These are phyloP conservation scores for Amanita inopinata DNA, from an alignment of 768 basidiomycete species.

Conservation along the genomic window DNA sequence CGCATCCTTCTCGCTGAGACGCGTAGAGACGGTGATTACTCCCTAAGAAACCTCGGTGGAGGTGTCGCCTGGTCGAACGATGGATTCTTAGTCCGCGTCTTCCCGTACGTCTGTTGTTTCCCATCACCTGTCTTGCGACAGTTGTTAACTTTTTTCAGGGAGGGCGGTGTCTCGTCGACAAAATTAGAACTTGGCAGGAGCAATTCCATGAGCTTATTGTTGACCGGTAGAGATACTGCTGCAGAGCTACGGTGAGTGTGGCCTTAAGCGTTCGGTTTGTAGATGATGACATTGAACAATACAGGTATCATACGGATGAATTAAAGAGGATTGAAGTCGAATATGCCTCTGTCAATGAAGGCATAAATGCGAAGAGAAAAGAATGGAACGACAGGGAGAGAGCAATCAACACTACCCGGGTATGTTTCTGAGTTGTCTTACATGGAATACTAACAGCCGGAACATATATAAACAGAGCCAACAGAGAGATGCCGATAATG, in stretches of 20 bases:
- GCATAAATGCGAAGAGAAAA: slow-evolving; percentile 12
- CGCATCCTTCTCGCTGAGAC: slow-evolving; percentile 50
- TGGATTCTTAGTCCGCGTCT: slow-evolving; percentile 52
- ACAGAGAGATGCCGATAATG: slow-evolving; percentile 18
- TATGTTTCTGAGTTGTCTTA: slow-evolving; percentile 13
- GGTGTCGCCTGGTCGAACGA: slow-evolving; percentile 59
- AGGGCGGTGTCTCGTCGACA: slow-evolving; percentile 55
- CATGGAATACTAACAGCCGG: slow-evolving; percentile 14
- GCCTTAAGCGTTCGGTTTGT: background rate
- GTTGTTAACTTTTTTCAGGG: slow-evolving; percentile 27
- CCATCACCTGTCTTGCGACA: background rate
- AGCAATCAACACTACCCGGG: slow-evolving; percentile 23
- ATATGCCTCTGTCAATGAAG: slow-evolving; percentile 19
- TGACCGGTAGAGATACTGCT: slow-evolving; percentile 42
- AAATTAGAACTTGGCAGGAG: slow-evolving; percentile 21
- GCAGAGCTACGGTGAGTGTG: slow-evolving; percentile 36
- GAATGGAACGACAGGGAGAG: slow-evolving; percentile 20
- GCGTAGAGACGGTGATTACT: slow-evolving; percentile 54
- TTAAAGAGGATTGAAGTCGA: slow-evolving; percentile 29
- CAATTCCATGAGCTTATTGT: slow-evolving; percentile 36
- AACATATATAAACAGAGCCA: slow-evolving; percentile 7
- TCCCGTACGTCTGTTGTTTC: slow-evolving; percentile 36
- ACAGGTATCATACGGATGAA: slow-evolving; percentile 38
- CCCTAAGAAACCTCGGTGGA: slow-evolving; percentile 34
- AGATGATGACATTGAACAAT: background rate